A percentile compares a stretch with the other conserved stretches of the same genome.
These are phyloP conservation scores for Pythium plurisporium DNA, from an alignment of 352 stramenopile genomes.

Conservation along the genomic window DNA sequence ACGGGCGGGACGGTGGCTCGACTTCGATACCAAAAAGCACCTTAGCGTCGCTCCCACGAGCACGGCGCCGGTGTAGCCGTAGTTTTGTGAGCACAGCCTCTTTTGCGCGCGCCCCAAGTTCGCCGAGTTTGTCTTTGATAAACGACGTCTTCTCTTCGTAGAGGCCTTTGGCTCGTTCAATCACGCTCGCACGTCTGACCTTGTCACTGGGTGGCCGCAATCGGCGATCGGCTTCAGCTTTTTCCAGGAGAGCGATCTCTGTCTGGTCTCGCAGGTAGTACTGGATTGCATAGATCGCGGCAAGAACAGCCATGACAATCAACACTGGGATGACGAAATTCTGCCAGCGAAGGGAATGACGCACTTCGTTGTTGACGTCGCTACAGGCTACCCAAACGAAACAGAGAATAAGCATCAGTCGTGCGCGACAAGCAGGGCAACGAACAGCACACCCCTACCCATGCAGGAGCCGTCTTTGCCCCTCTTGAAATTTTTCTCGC, in stretches of 20 bases:
- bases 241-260: slow-evolving; percentile 53
- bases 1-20: slow-evolving; percentile 31
- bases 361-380: slow-evolving; percentile 43
- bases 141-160: slow-evolving; percentile 24
- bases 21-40: slow-evolving; percentile 60
- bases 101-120: slow-evolving; percentile 25
- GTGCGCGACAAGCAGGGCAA: neutral
- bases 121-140: slow-evolving; percentile 24
- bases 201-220: slow-evolving; percentile 27
- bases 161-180: slow-evolving; percentile 19
- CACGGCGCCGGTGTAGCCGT: slow-evolving; percentile 10
- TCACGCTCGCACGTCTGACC: slow-evolving; percentile 17
- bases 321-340: slow-evolving; percentile 70
- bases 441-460: slow-evolving; percentile 42
- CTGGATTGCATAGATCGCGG: slow-evolving; percentile 32
- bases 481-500: slow-evolving; percentile 48
- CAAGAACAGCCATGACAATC: slow-evolving; percentile 30
- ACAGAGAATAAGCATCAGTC: neutral
- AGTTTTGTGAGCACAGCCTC: slow-evolving; percentile 11
- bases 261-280: slow-evolving; percentile 57
- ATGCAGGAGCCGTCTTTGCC: slow-evolving; percentile 47
- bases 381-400: slow-evolving; percentile 34
- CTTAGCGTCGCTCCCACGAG: slow-evolving; percentile 14
- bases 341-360: slow-evolving; percentile 52
- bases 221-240: slow-evolving; percentile 54